These are phyloP conservation scores for Backusella sp. DNA, from an alignment of 192 early-diverging fungal species.

Conservation along the genomic window DNA sequence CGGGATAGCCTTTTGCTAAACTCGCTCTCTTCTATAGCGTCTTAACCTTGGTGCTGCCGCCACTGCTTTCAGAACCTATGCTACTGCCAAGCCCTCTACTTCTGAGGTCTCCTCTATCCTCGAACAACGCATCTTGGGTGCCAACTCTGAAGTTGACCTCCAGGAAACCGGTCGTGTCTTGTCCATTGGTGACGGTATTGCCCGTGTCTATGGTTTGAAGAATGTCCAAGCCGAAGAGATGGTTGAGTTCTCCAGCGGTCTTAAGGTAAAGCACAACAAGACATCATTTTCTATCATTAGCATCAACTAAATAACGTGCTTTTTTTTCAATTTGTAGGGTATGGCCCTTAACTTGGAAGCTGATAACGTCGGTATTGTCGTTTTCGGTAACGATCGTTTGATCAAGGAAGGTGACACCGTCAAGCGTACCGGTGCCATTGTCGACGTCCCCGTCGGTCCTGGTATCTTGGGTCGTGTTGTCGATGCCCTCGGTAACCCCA, in stretches of 20 bases:
- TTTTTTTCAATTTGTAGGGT: slow-evolving; percentile 59
- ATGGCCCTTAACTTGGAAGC: slow-evolving; percentile 99
- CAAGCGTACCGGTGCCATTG: slow-evolving; percentile 98
- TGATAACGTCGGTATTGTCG: slow-evolving; percentile 99
- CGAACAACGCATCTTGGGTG: slow-evolving; percentile 94
- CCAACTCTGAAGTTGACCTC: slow-evolving; percentile 80
- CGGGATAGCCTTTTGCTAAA: background rate
- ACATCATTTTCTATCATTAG: background rate
- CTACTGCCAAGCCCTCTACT: slow-evolving; percentile 66
- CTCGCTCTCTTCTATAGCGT: slow-evolving; percentile 32
- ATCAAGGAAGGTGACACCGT: slow-evolving; percentile 99
- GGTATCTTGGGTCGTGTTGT: slow-evolving; percentile 94
- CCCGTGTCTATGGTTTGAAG: slow-evolving; percentile 98
- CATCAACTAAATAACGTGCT: background rate
- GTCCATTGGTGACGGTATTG: slow-evolving; percentile 99
- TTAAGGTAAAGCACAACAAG: slow-evolving; percentile 62
- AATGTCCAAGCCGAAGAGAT: slow-evolving; percentile 99
- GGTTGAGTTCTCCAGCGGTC: slow-evolving; percentile 99
- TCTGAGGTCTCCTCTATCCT: slow-evolving; percentile 98
- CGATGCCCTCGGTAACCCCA: slow-evolving; percentile 98
- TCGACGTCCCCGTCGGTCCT: slow-evolving; percentile 95
- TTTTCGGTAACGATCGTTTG: slow-evolving; percentile 98
- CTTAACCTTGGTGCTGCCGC: slow-evolving; percentile 53
- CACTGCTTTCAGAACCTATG: slow-evolving; percentile 49
- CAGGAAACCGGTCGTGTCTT: slow-evolving; percentile 98